phyloP scores from a whole-genome alignment of 345 rosid genomes.

The Salix exigua region DNA sequence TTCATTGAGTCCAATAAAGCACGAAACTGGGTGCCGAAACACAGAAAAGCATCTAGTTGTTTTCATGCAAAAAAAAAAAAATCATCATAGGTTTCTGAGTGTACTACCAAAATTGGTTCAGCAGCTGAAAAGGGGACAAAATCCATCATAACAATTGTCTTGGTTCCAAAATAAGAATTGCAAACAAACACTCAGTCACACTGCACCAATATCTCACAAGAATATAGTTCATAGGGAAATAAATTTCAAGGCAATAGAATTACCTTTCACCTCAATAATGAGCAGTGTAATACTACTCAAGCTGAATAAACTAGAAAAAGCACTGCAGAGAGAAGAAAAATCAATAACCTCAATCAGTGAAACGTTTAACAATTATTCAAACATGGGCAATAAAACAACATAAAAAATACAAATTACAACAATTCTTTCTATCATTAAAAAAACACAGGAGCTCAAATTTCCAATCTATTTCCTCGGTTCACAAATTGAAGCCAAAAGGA shows the following conservation, averaged over 20 bases:
- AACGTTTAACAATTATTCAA: neutral
- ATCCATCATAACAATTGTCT: neutral
- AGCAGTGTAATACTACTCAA: constrained; percentile 30
- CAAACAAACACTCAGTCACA: neutral
- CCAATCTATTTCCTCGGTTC: neutral
- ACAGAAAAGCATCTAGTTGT: neutral
- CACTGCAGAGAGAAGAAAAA: constrained; percentile 41
- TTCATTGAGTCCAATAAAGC: neutral
- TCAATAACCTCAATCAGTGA: constrained; percentile 3
- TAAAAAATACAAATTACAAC: neutral
- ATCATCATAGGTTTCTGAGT: neutral
- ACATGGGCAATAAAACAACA: too few species aligned
- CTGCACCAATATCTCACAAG: neutral
- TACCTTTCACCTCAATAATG: constrained; percentile 19
- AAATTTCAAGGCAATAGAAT: neutral
- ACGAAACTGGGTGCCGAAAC: neutral
- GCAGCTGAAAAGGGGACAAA: neutral
- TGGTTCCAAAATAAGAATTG: neutral
- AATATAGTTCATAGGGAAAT: neutral
- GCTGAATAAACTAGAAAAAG: constrained; percentile 48
- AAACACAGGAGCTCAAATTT: neutral
- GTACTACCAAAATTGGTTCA: neutral
- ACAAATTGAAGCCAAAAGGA: neutral
- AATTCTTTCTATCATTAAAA: neutral
- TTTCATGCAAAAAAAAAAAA: neutral